Evolutionary conservation across 2,329 filamentous ascomycete species (phyloP).

Genomic region (Penicillium sp.): DNA sequence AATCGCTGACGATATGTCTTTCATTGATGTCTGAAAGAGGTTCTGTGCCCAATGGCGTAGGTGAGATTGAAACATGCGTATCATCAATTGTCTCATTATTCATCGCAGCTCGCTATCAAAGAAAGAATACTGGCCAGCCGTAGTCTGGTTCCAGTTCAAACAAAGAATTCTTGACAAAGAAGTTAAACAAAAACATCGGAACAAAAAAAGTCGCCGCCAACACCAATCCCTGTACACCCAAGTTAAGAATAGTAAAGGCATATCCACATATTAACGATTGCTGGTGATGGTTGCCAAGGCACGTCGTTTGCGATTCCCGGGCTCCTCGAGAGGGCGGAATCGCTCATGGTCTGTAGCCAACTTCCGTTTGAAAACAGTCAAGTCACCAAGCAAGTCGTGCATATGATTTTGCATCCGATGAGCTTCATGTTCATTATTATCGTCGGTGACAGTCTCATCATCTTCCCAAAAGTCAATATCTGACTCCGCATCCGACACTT

Average conservation of each 20-base stretch:
- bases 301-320: conserved; percentile 28
- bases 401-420: conserved; percentile 78
- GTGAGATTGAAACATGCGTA: conserved; percentile 17
- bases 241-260: conserved; percentile 4
- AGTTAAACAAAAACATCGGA: not conserved
- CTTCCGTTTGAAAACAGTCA: conserved; percentile 80
- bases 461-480: conserved; percentile 47
- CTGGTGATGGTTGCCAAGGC: conserved; percentile 34
- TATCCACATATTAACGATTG: conserved; percentile 22
- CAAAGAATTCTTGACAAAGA: conserved; percentile 11
- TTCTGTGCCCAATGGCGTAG: not conserved
- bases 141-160: conserved; percentile 11
- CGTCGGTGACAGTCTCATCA: conserved; percentile 55
- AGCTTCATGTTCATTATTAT: conserved; percentile 47
- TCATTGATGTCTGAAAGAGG: conserved; percentile 7
- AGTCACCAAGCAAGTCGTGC: conserved; percentile 77
- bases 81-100: conserved; percentile 25
- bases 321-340: conserved; percentile 34
- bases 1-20: not conserved
- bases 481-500: conserved; percentile 28
- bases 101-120: conserved; percentile 24
- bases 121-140: conserved; percentile 8
- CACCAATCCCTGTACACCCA: conserved; percentile 17
- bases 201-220: conserved; percentile 14
- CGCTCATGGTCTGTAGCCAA: conserved; percentile 70